These are phyloP conservation scores for Exophiala spinifera DNA, from an alignment of 2,329 filamentous ascomycete genomes.

Conservation along the genomic window DNA sequence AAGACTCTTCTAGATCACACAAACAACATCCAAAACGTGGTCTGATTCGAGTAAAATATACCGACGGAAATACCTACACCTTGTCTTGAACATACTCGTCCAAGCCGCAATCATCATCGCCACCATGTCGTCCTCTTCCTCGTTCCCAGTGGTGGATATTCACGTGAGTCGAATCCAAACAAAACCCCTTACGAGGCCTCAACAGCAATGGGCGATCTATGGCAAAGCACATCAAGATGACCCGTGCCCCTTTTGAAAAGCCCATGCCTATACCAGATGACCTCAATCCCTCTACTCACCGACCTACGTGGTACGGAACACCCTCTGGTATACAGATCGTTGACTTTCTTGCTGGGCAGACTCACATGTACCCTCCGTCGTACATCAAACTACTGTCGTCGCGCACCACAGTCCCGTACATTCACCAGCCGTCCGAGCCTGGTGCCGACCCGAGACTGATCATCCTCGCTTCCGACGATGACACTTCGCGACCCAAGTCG, in stretches of 20 bases:
- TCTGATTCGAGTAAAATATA: no score
- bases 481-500: slow-evolving; percentile 37
- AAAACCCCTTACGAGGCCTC: no score
- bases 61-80: background rate
- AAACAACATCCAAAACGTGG: no score
- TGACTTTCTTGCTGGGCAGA: slow-evolving; percentile 31
- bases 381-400: slow-evolving; percentile 58
- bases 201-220: no score
- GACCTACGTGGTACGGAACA: no score
- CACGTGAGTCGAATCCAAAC: slow-evolving; percentile 35
- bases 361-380: slow-evolving; percentile 60
- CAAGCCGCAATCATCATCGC: background rate
- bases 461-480: slow-evolving; percentile 47
- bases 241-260: no score
- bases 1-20: no score
- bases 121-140: slow-evolving; percentile 10
- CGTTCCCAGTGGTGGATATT: slow-evolving; percentile 51
- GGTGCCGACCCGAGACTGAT: slow-evolving; percentile 42
- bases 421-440: slow-evolving; percentile 38
- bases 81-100: background rate
- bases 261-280: no score
- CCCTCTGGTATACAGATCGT: no score
- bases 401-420: slow-evolving; percentile 47
- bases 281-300: no score
- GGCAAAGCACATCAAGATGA: no score